Evolutionary conservation across 2,329 filamentous ascomycete species (phyloP), one percentile per base, ranked within the genome.

Genomic region (Drechslerella dactyloides): DNA sequence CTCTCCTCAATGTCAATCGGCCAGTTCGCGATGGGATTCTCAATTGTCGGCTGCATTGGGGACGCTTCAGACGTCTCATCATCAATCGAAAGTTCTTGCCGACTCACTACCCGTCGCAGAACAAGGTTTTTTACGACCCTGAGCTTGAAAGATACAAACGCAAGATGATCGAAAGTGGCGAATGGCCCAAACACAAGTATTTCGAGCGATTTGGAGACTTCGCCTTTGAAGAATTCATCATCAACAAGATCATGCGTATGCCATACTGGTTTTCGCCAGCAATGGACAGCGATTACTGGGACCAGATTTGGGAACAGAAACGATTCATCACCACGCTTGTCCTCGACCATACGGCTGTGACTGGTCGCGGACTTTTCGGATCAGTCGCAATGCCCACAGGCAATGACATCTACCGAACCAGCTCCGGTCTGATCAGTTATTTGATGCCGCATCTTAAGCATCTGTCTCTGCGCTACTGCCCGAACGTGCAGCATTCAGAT

Each of bases 401-500:
- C 15, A 53, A 48, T 13, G 40, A 66, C 40, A 57, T 68, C 17
- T 65, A 72, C 23, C 61, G 69, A 10, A 62, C 62, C 1, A 68
- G 51, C 17, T 40, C 61, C 8, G 69, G 69, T 4, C 19, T 73
- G 0, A 53, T 73, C 27, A 58, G 51, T 21, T 68, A 62, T 19
- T 2, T 73, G 3, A 23, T 52, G n/a, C 10, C 7, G 1, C 17
- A 35, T 1, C 27, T 73, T 3, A 21, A 58, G 15, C 27, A 68
- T 30, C 62, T 73, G 11, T 73, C 69, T 5, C 3, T 73, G 11
- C 60, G 54, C 17, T 44, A 65, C 21, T 73, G 69, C 19, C 57
- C 46, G 11, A 66, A 73, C n/a, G 48, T 73, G 5, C 61, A 73
- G 24, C 69, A 73, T 52, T 73, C 69, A 3, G 61, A 73, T n/a